Base-by-base conservation (phyloP, 805 yeast genomes). In the Nakazawaea pomicola region DNA sequence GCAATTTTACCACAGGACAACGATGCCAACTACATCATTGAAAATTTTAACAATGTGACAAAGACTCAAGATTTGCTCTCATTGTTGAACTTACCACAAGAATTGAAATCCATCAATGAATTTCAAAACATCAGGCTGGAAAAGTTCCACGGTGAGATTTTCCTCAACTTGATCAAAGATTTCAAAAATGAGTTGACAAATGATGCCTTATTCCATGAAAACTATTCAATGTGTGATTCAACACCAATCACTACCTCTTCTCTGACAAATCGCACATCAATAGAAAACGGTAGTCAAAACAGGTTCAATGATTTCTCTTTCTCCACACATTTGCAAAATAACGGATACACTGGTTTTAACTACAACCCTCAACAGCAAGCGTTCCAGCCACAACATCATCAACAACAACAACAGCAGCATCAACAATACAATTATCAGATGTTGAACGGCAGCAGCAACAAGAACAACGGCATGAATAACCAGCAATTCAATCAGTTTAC, bases 1-100 rank as follows among this genome's bases (percentile, higher is more conserved):
- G 90, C 93, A 0, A 83, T 83, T 20, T 53, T 65, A 41, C 66
- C 69, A 9, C 50, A 61, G n/a, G 68, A 63, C 29, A 56, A 51
- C 24, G 52, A 58, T n/a, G 53, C 45, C 38, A 46, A 49, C 32
- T 61, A 62, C 6, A 51, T 60, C 9, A 45, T 57, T 23, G 55
- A 55, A 4, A 53, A 60, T 46, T 29, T 53, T 19, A 61, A 58
- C 18, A 54, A 52, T 5, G 37, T 16, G 10, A 35, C 44, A 42
- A 14, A 33, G 30, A 46, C 46, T 20, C 34, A 40, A 35, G 17
- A 44, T 51, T 60, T 44, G 72, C 65, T 14, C 65, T 63, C 51
- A 55, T 66, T 21, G 54, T 66, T 45, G 63, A 68, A 41, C 72
- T 73, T 30, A 64, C 55, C 45, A 12, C n/a, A 6, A 4, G 41